Conservation (phyloP, 805 yeast species). For the Teunomyces atbi region DNA sequence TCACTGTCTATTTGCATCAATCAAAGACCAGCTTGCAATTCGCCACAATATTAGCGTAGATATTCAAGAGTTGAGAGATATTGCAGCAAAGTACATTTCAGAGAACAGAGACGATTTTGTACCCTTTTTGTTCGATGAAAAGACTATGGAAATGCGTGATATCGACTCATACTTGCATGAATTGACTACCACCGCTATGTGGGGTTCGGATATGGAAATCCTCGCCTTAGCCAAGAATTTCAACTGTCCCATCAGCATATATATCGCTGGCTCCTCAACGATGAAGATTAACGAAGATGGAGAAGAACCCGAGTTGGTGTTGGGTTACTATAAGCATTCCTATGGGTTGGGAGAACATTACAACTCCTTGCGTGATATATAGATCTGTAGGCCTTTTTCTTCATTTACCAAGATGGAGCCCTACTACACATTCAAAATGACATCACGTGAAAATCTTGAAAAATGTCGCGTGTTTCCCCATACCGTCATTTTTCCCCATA, state of each 20-base stretch:
- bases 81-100: constrained; percentile 67
- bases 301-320: constrained; percentile 48
- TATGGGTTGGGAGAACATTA: constrained; percentile 95
- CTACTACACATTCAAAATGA: too few species aligned
- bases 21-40: constrained; percentile 67
- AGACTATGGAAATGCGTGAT: constrained; percentile 60
- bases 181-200: constrained; percentile 74
- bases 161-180: constrained; percentile 66
- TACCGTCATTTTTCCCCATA: background rate
- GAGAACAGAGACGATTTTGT: constrained; percentile 64
- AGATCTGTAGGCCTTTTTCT: too few species aligned
- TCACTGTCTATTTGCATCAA: constrained; percentile 85
- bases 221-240: constrained; percentile 74
- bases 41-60: constrained; percentile 45
- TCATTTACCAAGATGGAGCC: too few species aligned
- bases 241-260: constrained; percentile 70
- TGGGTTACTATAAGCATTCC: constrained; percentile 81
- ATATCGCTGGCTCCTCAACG: constrained; percentile 74
- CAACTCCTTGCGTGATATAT: constrained; percentile 53
- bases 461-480: constrained; percentile 4
- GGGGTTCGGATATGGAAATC: constrained; percentile 97
- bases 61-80: constrained; percentile 56
- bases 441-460: constrained; percentile 6
- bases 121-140: constrained; percentile 83
- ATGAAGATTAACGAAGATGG: constrained; percentile 62